Percentiles rank a stretch among this genome's conserved stretches.
Evolutionary conservation across 805 yeast genomes (phyloP).

Genomic region (Scheffersomyces lignosus): DNA sequence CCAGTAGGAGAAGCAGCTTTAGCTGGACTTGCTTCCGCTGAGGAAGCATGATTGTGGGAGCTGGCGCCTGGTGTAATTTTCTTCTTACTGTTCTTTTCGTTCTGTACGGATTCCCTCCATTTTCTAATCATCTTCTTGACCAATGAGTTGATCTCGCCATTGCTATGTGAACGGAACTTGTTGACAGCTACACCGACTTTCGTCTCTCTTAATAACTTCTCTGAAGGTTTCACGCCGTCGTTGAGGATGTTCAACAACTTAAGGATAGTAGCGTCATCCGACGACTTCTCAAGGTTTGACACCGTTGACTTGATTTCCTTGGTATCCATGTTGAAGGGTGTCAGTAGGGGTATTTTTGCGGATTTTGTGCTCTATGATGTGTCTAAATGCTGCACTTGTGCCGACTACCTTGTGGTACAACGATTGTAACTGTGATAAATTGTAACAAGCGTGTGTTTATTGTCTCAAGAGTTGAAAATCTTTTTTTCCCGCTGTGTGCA

Average conservation of each 20-base stretch:
- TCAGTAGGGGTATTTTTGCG: no score
- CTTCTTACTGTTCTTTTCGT: constrained; percentile 52
- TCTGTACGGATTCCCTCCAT: constrained; percentile 89
- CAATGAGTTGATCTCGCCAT: constrained; percentile 63
- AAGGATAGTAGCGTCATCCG: constrained; percentile 59
- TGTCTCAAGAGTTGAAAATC: no score
- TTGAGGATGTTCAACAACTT: constrained; percentile 67
- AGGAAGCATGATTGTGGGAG: neutral
- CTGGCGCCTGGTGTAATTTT: constrained; percentile 2
- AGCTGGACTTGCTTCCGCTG: constrained; percentile 1
- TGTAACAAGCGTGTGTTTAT: no score
- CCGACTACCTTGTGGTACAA: no score
- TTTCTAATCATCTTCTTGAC: constrained; percentile 80
- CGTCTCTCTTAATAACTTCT: constrained; percentile 83
- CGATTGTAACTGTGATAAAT: no score
- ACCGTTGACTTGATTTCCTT: constrained; percentile 71
- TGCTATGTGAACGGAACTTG: constrained; percentile 69
- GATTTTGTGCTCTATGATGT: no score
- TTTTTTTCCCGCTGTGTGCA: no score
- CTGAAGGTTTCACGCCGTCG: constrained; percentile 79
- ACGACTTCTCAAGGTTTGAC: constrained; percentile 70
- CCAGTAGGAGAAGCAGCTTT: constrained; percentile 13
- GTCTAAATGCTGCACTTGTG: no score
- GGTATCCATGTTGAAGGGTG: constrained; percentile 60
- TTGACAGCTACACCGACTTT: constrained; percentile 97